phyloP scores from a whole-genome alignment of 305 asterid genomes.

The Fraxinus greggii region DNA sequence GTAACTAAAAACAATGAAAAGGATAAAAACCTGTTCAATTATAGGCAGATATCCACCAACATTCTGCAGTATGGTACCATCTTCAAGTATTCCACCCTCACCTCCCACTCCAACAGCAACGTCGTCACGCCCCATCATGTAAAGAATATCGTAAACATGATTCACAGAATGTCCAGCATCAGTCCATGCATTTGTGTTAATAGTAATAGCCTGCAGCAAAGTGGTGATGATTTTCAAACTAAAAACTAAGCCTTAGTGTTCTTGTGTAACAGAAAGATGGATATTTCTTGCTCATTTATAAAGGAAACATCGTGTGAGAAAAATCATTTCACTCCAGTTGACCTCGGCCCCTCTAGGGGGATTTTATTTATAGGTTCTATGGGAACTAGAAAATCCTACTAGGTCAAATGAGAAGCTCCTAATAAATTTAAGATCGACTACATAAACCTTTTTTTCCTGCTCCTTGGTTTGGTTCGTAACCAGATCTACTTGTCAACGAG shows the following conservation, averaged over 20 bases:
- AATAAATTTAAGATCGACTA: not conserved
- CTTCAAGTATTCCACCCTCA: conserved; percentile 74
- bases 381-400: not conserved
- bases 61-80: conserved; percentile 60
- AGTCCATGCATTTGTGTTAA: conserved; percentile 73
- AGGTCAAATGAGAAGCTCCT: not conserved
- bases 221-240: not conserved
- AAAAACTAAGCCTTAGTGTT: not conserved
- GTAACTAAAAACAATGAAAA: not conserved
- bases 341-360: not conserved
- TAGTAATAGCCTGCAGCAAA: conserved; percentile 67
- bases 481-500: not conserved
- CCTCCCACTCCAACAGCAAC: conserved; percentile 90
- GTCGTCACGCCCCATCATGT: conserved; percentile 93
- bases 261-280: not conserved
- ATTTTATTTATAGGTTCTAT: not conserved
- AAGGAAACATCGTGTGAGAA: not conserved
- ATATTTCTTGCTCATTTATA: not conserved
- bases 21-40: conserved; percentile 66
- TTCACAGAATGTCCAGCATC: conserved; percentile 81
- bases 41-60: conserved; percentile 90
- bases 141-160: conserved; percentile 75
- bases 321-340: not conserved
- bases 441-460: not conserved
- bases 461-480: not conserved